Evolutionary conservation across 2,329 filamentous ascomycete genomes (phyloP).

Genomic region (Monosporascus sp.): DNA sequence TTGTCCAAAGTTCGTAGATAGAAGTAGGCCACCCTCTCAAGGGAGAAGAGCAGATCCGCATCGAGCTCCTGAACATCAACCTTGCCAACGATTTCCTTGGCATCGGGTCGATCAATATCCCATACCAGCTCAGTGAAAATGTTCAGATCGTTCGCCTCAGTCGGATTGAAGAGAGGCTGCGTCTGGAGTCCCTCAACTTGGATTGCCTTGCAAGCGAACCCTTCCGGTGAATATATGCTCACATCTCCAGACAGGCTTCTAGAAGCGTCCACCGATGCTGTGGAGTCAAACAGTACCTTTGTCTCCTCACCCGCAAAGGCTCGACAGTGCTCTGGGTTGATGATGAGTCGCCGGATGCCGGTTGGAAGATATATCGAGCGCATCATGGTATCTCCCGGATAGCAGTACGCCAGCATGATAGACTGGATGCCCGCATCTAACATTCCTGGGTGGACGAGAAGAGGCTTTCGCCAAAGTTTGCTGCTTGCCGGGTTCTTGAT

Average conservation of each 20-base stretch:
- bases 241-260: slow-evolving; percentile 4
- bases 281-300: slow-evolving; percentile 2
- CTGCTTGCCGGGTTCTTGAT: no score
- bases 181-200: slow-evolving; percentile 8
- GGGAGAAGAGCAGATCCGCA: slow-evolving; percentile 1
- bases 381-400: slow-evolving; percentile 23
- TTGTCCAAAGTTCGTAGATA: background rate
- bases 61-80: background rate
- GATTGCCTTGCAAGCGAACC: slow-evolving; percentile 1
- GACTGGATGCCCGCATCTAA: slow-evolving; percentile 33
- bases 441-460: slow-evolving; percentile 28
- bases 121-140: slow-evolving; percentile 7
- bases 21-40: background rate
- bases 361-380: background rate
- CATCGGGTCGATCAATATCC: slow-evolving; percentile 2
- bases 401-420: slow-evolving; percentile 25
- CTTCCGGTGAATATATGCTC: slow-evolving; percentile 5
- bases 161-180: slow-evolving; percentile 2
- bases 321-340: slow-evolving; percentile 4
- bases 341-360: background rate
- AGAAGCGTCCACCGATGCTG: background rate
- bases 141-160: slow-evolving; percentile 6
- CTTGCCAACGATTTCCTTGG: background rate
- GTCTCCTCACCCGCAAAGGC: background rate
- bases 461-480: background rate